Evolutionary conservation across 306 rosid species (phyloP), one percentile per base, ranked within the genome.

Genomic region (Vicia villosa): DNA sequence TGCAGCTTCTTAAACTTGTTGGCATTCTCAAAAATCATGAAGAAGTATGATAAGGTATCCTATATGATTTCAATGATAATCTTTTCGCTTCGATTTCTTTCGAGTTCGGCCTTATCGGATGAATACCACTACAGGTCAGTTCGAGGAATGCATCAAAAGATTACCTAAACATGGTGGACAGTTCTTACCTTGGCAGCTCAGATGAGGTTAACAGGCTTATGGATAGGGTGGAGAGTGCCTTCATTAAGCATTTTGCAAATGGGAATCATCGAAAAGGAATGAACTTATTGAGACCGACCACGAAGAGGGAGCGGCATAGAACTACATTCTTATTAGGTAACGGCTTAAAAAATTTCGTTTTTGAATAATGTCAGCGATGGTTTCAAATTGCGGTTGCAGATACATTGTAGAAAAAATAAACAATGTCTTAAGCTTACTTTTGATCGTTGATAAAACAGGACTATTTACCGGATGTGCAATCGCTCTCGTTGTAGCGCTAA

Each of bases 41-140:
- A 91, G 91, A 91, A 88, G 74, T 84, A 91, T 73, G 96, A 91
- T 63, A 91, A 86, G 97, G 97, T 90, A 41, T 12, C 37, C 15
- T 64, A 45, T 47, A 28, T 56, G 4, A 57, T 52, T 59, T 1
- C 28, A 66, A 51, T 46, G 5, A 30, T 52, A 47, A 24, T 74
- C 15, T 55, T 47, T 22, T 46, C 14, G 24, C 22, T 13, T 69
- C 54, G 36, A 21, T 74, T 24, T 4, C 54, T 52, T 15, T 5
- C 1, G 6, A 26, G 37, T 41, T 17, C 28, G 24, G 5, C 3
- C 5, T 13, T 54, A 28, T 74, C 19, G 63, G 55, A 63, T 36
- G 13, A 24, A 51, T 28, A 28, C 7, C 65, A 13, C 15, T 51
- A 32, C 64, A 73, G 77, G 71, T 74, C 8, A 55, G 50, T 74